A percentile compares a stretch with the other conserved stretches of the same genome.
Evolutionary conservation across 176 grass and related monocot genomes (phyloP).

Genomic region (Triticum timopheevii): DNA sequence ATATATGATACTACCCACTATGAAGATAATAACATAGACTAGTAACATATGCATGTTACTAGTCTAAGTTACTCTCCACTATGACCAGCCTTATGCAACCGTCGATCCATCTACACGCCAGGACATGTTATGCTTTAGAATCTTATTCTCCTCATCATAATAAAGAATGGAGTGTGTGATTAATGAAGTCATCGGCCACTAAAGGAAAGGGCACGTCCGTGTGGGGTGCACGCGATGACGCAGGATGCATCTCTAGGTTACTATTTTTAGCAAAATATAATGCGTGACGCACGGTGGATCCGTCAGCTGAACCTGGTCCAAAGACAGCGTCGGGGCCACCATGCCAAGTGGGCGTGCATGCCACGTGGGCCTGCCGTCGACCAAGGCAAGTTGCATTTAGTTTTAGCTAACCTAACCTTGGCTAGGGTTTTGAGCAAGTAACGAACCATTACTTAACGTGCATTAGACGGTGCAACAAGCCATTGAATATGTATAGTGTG

Average conservation of each 20-base stretch:
- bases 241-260: neutral
- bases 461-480: neutral
- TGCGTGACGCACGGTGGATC: slow-evolving; percentile 23
- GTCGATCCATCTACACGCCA: neutral
- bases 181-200: neutral
- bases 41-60: too few species aligned
- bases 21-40: too few species aligned
- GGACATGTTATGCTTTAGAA: neutral
- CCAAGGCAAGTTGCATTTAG: slow-evolving; percentile 34
- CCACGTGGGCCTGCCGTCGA: neutral
- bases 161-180: neutral
- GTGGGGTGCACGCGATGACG: neutral
- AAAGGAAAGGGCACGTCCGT: slow-evolving; percentile 4
- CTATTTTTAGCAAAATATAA: slow-evolving; percentile 1
- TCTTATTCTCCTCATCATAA: neutral
- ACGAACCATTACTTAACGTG: neutral
- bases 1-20: too few species aligned
- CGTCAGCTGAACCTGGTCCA: slow-evolving; percentile 47
- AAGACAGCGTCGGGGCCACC: slow-evolving; percentile 12
- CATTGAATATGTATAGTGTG: neutral
- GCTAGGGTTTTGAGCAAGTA: slow-evolving; percentile 24
- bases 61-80: too few species aligned
- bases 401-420: neutral
- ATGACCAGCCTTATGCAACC: too few species aligned
- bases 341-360: slow-evolving; percentile 15